Evolutionary conservation across 2,329 filamentous ascomycete genomes (phyloP), one percentile per base, ranked within the genome.

Genomic region (Ophiostoma sp.): DNA sequence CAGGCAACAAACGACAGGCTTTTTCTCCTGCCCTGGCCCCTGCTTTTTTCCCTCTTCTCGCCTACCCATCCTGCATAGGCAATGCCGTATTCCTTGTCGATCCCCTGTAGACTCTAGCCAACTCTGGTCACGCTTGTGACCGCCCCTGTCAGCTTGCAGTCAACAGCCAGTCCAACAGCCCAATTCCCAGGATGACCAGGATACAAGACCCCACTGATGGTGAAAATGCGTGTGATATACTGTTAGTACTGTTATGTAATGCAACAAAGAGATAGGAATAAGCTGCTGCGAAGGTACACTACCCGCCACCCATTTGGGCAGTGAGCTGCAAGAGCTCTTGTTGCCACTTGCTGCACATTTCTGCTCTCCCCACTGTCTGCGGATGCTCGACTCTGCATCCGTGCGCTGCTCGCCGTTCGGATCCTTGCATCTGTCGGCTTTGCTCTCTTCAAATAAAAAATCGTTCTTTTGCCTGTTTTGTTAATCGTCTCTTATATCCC

Each of bases 121-220:
- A 62, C 27, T 62, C 27, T 27, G 13, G 57, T 20, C 57, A 33
- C 27, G 23, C 54, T 60, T 60, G 54, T 17, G 17, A 60, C 3
- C 15, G 54, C 54, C 54, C 54, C 54, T 60, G 54, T 7, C 54
- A 60, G 54, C 54, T 60, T 60, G 54, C 54, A 60, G 54, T 60
- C 54, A 60, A 60, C 54, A 60, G 54, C n/a, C 27, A 60, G n/a
- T 20, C 52, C 52, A 57, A 27, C 52, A 57, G 52, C 52, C 52
- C 52, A 57, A 27, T 27, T 57, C 52, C 52, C 52, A 20, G 52
- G 52, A 57, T 27, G n/a, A 57, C 52, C 23, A 57, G 57, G 57
- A 35, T 62, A 10, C 48, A 62, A 33, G 57, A 35, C 57, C 62
- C 62, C 62, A 66, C 62, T 36, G 62, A 39, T 66, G 62, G 62